Evolutionary conservation across 306 rosid species (phyloP).

Genomic region (Cercis canadensis): DNA sequence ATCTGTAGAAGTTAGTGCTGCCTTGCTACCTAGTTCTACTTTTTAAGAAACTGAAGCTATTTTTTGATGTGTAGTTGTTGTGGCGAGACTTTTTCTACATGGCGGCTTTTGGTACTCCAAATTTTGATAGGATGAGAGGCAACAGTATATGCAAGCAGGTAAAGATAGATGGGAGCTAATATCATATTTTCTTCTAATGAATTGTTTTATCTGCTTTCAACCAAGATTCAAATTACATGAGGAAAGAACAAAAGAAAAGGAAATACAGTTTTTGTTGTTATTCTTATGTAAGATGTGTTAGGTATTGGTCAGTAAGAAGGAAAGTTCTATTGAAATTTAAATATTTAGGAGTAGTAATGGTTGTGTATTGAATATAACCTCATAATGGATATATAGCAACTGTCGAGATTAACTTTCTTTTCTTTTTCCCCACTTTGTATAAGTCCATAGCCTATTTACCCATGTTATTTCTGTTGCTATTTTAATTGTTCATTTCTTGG

Average conservation of each 20-base stretch:
- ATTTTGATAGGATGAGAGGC: constrained; percentile 80
- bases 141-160: constrained; percentile 97
- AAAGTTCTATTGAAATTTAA: background rate
- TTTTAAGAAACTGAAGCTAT: constrained; percentile 41
- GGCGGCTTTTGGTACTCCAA: constrained; percentile 89
- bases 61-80: constrained; percentile 57
- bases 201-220: background rate
- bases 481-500: background rate
- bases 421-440: background rate
- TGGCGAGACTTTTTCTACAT: constrained; percentile 98
- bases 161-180: constrained; percentile 7
- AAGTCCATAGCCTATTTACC: background rate
- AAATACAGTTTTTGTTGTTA: constrained; percentile 11
- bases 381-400: too few relatives aligned
- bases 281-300: too few relatives aligned
- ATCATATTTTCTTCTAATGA: background rate
- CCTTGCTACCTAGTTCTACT: constrained; percentile 11
- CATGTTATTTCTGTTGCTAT: background rate
- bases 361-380: background rate
- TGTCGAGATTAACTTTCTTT: background rate
- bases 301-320: too few relatives aligned
- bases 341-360: background rate
- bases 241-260: constrained; percentile 12
- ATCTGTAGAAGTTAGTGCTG: constrained; percentile 26
- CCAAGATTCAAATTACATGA: constrained; percentile 16